Conservation (phyloP, 495 filamentous ascomycete genomes). For the Penicillium egyptiacum region DNA sequence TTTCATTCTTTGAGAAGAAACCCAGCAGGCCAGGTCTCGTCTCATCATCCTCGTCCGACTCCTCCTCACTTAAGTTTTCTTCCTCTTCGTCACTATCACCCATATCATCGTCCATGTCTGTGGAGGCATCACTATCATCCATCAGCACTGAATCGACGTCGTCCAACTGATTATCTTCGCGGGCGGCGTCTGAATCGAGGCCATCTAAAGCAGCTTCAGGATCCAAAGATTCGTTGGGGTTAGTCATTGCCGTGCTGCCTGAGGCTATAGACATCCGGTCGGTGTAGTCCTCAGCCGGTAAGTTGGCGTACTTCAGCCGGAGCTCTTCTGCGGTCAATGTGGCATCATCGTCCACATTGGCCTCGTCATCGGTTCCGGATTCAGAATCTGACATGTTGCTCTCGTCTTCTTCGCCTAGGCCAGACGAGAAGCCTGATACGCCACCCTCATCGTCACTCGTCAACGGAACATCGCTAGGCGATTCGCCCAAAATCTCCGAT, state of each 20-base stretch:
- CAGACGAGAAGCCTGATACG: constrained; percentile 42
- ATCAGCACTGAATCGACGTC: constrained; percentile 66
- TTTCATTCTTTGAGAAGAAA: constrained; percentile 56
- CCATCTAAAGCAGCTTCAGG: constrained; percentile 26
- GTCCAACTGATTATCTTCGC: constrained; percentile 50
- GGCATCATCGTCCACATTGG: constrained; percentile 64
- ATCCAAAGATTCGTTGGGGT: constrained; percentile 19
- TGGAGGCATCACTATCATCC: constrained; percentile 78
- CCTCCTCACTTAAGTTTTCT: constrained; percentile 21
- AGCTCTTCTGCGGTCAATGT: constrained; percentile 77
- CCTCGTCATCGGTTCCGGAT: constrained; percentile 44
- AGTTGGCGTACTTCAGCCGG: constrained; percentile 70
- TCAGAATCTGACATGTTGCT: constrained; percentile 67
- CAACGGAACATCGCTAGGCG: constrained; percentile 40
- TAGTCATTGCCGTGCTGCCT: constrained; percentile 19
- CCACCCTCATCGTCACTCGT: constrained; percentile 52
- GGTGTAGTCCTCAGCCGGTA: constrained; percentile 43
- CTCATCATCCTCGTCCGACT: constrained; percentile 53
- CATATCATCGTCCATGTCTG: constrained; percentile 87
- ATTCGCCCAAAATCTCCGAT: constrained; percentile 51
- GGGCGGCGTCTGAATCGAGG: constrained; percentile 25
- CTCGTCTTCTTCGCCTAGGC: constrained; percentile 52
- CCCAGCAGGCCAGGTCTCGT: constrained; percentile 62
- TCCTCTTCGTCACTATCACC: constrained; percentile 61
- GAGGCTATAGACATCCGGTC: constrained; percentile 33